Percentiles rank a stretch among this genome's conserved stretches.
Evolutionary conservation across 495 filamentous ascomycete species (phyloP).

Genomic region (Corynascus novoguineensis): DNA sequence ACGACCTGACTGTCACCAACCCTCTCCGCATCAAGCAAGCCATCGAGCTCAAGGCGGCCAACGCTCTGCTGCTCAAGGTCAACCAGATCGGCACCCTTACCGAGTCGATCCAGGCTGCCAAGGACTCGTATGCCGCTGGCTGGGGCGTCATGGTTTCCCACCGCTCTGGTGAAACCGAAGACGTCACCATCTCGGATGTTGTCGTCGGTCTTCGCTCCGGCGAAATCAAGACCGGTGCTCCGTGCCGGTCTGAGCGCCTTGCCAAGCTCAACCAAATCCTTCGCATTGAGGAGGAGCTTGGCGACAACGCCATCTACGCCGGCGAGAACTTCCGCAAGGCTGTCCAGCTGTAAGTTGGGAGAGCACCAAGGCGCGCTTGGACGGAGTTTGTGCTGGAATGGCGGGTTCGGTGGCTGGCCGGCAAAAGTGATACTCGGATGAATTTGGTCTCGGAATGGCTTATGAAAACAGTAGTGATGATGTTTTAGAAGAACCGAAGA

Average conservation of each 20-base stretch:
- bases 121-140: slow-evolving; percentile 93
- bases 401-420: slow-evolving; percentile 12
- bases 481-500: slow-evolving; percentile 19
- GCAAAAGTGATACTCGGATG: slow-evolving; percentile 21
- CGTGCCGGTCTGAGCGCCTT: slow-evolving; percentile 90
- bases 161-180: slow-evolving; percentile 98
- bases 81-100: slow-evolving; percentile 99
- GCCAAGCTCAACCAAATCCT: slow-evolving; percentile 99
- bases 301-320: slow-evolving; percentile 82
- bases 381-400: slow-evolving; percentile 15
- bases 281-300: slow-evolving; percentile 98
- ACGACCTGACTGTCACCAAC: slow-evolving; percentile 93
- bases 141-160: slow-evolving; percentile 99
- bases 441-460: slow-evolving; percentile 21
- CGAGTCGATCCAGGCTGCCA: slow-evolving; percentile 98
- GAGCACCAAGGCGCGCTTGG: slow-evolving; percentile 9
- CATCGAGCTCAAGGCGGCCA: slow-evolving; percentile 97
- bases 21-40: slow-evolving; percentile 98
- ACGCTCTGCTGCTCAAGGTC: slow-evolving; percentile 96
- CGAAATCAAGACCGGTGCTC: slow-evolving; percentile 99
- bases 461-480: slow-evolving; percentile 27
- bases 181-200: slow-evolving; percentile 98
- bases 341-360: slow-evolving; percentile 66
- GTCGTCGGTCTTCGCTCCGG: slow-evolving; percentile 92
- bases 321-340: slow-evolving; percentile 85